Evolutionary conservation across 2,329 filamentous ascomycete genomes (phyloP), one percentile per base, ranked within the genome.

Genomic region (Talaromyces funiculosus): DNA sequence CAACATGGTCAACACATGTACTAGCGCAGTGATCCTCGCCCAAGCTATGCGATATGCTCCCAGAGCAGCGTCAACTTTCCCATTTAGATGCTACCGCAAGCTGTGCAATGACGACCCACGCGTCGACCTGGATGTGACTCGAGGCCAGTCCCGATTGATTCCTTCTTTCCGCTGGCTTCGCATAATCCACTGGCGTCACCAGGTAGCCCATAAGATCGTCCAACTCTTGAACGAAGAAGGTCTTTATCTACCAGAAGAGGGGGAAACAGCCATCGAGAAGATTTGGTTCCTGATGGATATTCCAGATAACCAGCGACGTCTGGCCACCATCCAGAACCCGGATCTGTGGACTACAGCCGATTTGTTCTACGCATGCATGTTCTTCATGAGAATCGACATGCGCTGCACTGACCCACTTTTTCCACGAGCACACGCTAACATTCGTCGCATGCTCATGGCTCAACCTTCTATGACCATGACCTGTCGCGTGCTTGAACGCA

Each of bases 201-300:
- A 77, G 40, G 79, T 80, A 37, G 80, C 84, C 62, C 75, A 80
- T 26, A 83, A 89, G 65, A 89, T 91, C 64, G 70, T 89, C n/a
- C 81, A 81, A 14, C 75, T 81, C 12, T 77, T 92, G 65, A 82
- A 82, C 0, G 76, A 81, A 14, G 74, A 81, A 45, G 86, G 86
- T 1, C 81, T 86, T 61, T 79, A 81, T 9, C 73, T 85, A 57
- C 86, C 87, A 0, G 53, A 63, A 0, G 71, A 72, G 26, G 82
- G 81, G 64, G 69, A 76, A 54, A 55, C 67, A 10, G 78, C 80
- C 1, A 73, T 89, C 49, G 79, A 84, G 67, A 89, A 89, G 68
- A 77, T 90, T 18, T 94, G 90, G 90, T 80, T 89, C 56, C 68
- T 90, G 35, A 85, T 91, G 78, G 89, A 92, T 67, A 75, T 87